Evolutionary conservation across 345 rosid genomes (phyloP), one percentile per base, ranked within the genome.

Genomic region (Citrus hindsii): DNA sequence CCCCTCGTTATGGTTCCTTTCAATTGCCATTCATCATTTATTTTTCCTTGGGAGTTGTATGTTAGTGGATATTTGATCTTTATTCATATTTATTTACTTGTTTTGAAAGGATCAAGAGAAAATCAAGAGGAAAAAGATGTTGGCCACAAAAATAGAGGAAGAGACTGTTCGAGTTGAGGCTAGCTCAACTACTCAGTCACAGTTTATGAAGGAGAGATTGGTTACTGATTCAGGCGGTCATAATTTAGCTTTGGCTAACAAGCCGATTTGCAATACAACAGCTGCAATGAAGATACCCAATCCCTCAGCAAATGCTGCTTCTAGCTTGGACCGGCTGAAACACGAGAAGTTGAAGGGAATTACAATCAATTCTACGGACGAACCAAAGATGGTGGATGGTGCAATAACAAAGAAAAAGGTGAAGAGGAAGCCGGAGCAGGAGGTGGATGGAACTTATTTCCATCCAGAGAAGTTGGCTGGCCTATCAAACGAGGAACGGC

Each of bases 401-500:
- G 71, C 79, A 30, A 12, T 70, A 60, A 58, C 74, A 9, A 88
- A 89, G 88, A 89, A 90, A 69, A 90, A 83, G 84, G 82, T 64
- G 12, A 92, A 87, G 84, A 86, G 89, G 85, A 95, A 91, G 73
- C 77, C 90, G 1, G 95, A 89, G 65, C 69, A 68, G n/a, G 88
- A 82, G 75, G 56, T 69, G 75, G 89, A 87, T 59, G 91, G 84
- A 76, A 68, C 91, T 76, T 85, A 73, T 46, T 51, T 69, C 30
- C 75, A 81, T 35, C 70, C 73, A 25, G 89, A 85, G 76, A 86
- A 84, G 80, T 55, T 80, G 51, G 69, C 76, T 30, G 53, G 61
- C 14, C 85, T 76, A 38, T 75, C 64, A 37, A 71, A 69, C 7
- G 87, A 83, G 56, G 89, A 87, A 69, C 69, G 87, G 69, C 82